These are phyloP conservation scores for Chrysoporthe cubensis DNA, from an alignment of 2,329 filamentous ascomycete genomes.

Conservation along the genomic window DNA sequence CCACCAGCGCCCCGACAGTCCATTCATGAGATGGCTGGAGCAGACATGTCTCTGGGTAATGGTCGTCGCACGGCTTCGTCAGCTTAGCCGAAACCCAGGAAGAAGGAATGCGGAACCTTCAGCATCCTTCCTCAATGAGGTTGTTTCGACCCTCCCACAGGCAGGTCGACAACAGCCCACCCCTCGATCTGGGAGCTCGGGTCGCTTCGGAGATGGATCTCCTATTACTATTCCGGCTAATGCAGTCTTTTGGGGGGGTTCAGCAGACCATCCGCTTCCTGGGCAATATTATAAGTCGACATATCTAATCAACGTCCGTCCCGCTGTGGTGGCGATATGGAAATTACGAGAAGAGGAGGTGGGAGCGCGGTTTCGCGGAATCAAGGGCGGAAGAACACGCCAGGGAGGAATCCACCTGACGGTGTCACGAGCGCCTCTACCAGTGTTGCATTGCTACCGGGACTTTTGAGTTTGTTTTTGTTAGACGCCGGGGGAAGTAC, in stretches of 20 bases:
- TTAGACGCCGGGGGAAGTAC: background rate
- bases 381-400: background rate
- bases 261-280: background rate
- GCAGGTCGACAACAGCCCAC: background rate
- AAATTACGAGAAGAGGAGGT: background rate
- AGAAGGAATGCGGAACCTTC: background rate
- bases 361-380: background rate
- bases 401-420: background rate
- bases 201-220: background rate
- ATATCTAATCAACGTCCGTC: background rate
- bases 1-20: background rate
- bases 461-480: background rate
- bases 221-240: background rate
- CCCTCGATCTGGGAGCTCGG: background rate
- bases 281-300: background rate
- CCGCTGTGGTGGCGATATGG: background rate
- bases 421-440: background rate
- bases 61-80: background rate
- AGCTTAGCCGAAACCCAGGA: background rate
- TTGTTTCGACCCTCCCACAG: background rate
- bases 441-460: background rate
- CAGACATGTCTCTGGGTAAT: background rate
- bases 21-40: background rate
- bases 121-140: background rate
- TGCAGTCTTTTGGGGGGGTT: background rate